Evolutionary conservation across 495 filamentous ascomycete species (phyloP), one percentile per base, ranked within the genome.

Genomic region (Lasiosphaeris hirsuta): DNA sequence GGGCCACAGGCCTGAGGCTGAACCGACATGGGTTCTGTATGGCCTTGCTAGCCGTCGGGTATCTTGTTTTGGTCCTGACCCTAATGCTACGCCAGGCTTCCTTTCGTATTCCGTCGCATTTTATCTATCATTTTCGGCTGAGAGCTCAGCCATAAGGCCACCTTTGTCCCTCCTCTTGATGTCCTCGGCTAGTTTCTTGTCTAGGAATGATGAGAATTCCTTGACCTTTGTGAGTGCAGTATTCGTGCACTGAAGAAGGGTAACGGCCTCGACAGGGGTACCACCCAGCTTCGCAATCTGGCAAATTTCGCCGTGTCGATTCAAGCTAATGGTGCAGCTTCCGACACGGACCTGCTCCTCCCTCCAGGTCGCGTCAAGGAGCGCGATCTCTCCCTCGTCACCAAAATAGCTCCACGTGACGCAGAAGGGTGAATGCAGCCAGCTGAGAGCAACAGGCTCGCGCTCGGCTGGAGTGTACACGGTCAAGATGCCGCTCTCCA

Each of bases 261-360:
- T 74, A 61, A 93, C 73, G 6, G 91, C 90, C 64, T 94, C 87
- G 11, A 96, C 81, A 10, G 91, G 82, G 14, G 81, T 80, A 7
- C 94, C 94, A 1, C 90, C 90, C 42, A 89, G 81, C 72, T 97
- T 98, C 30, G 90, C 86, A 56, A 97, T 80, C 74, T 92, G 89
- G 65, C 92, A 96, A 17, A 97, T 82, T 73, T 97, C 94, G 1
- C 95, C 94, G 62, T 90, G 85, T 54, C 84, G 81, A 71, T 97
- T 97, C 68, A 96, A 76, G 10, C 86, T 90, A 51, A 98, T 82
- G 1, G 96, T 87, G 43, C 93, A 79, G 66, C 90, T 89, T 14
- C 88, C 92, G 38, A 92, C 87, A 2, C 90, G 81, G 34, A 92
- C 78, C 69, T 93, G 89, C 74, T 97, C 93, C 70, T 98, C 94